Base-by-base conservation (phyloP, 1,284 basidiomycete species). In the Irpex lacteus region DNA sequence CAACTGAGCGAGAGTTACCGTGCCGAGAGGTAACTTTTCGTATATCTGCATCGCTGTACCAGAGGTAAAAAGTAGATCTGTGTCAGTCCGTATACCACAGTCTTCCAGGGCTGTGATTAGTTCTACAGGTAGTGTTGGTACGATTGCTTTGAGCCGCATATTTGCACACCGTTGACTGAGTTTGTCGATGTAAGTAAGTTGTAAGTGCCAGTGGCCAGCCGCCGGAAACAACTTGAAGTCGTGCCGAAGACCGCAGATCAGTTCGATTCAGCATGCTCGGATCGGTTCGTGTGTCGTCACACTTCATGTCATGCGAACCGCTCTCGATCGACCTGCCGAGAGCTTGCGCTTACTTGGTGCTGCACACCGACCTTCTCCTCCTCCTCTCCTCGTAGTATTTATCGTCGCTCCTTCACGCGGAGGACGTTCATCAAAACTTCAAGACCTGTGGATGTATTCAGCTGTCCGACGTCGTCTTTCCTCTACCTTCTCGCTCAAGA, bases 11-110 rank as follows among this genome's bases (percentile, higher is more conserved):
- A 88, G 76, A 37, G 79, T 77, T 9, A 84, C 72, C 21, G 76
- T 77, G 4, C 79, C 82, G 6, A 75, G 68, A 26, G 88, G 83
- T 21, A 90, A 75, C 62, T 72, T 79, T 50, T 74, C 74, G 63
- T 84, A 81, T 32, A 89, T 75, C 19, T 85, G 81, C 58, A 80
- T 70, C 3, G 79, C 70, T 18, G 82, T 74, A 4, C 75, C 74
- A 11, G 76, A 76, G 11, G 13, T 56, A 69, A 88, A 87, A 5
- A 91, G 70, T 32, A 91, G 72, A 66, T 90, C 88, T 7, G 76
- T 68, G 58, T 85, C 86, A 6, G 87, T 87, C 66, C 74, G 80
- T 61, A 90, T 83, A 11, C 82, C 84, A 67, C 77, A 76, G 32
- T 65, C 64, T 53, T 75, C 73, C 32, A 84, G 71, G 3, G 71